Percentiles rank a stretch among this genome's conserved stretches.
Conservation (phyloP, 106 monocot species). For the Chionographis japonica region DNA sequence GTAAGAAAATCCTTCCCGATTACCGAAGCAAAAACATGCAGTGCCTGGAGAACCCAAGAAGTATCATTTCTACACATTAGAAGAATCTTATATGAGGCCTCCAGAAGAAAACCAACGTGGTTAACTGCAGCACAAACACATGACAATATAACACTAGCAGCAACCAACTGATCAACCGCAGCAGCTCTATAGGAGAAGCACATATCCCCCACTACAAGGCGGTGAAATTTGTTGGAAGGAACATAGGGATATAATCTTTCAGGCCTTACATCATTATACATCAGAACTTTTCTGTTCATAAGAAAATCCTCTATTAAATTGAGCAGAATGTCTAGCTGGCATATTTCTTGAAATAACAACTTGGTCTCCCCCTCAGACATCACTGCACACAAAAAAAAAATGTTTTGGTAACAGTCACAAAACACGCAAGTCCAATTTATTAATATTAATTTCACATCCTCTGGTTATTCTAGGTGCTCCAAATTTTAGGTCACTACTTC, state of each 20-base stretch:
- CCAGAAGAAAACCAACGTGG: conserved; percentile 43
- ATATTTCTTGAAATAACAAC: conserved; percentile 20
- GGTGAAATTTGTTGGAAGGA: neutral
- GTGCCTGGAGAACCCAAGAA: conserved; percentile 36
- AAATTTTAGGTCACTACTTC: no score
- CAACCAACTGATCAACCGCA: conserved; percentile 37
- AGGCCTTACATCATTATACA: conserved; percentile 11
- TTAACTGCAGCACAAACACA: conserved; percentile 42
- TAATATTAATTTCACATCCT: no score
- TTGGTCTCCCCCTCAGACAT: conserved; percentile 24
- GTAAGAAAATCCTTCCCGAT: conserved; percentile 45
- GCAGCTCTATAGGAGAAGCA: conserved; percentile 23
- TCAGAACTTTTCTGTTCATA: conserved; percentile 33
- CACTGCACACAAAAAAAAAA: conserved; percentile 22
- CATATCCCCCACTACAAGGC: conserved; percentile 9
- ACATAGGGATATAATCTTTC: neutral
- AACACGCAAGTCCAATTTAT: no score
- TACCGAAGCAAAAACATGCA: conserved; percentile 63
- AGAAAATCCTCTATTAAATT: conserved; percentile 62
- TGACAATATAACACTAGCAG: conserved; percentile 65
- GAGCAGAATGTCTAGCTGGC: conserved; percentile 29
- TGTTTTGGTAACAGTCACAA: no score
- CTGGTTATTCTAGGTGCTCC: no score
- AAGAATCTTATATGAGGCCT: conserved; percentile 58
- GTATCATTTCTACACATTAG: conserved; percentile 19